These are phyloP conservation scores for Phytophthora ramorum DNA, from an alignment of 352 stramenopile species.

Conservation along the genomic window DNA sequence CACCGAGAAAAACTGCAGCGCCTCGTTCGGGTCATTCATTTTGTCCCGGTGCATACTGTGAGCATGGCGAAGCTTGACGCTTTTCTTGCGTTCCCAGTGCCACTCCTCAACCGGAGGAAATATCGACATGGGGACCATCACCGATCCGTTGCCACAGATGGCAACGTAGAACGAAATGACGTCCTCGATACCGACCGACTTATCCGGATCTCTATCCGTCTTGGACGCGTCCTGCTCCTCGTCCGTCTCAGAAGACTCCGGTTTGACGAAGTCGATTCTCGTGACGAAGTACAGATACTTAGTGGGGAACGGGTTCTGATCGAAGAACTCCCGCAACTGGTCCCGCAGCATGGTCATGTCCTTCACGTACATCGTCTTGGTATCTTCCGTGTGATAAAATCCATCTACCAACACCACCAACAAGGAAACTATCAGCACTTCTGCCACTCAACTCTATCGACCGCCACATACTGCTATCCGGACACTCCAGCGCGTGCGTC, in stretches of 20 bases:
- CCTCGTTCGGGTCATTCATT: slow-evolving; percentile 73
- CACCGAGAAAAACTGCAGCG: slow-evolving; percentile 86
- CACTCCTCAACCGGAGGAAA: slow-evolving; percentile 79
- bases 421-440: not conserved
- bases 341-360: slow-evolving; percentile 74
- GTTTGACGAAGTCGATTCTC: slow-evolving; percentile 79
- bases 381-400: slow-evolving; percentile 70
- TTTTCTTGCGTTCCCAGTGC: slow-evolving; percentile 90
- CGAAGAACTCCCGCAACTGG: slow-evolving; percentile 81
- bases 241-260: slow-evolving; percentile 49
- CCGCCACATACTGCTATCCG: slow-evolving; percentile 54
- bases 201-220: slow-evolving; percentile 15
- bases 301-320: slow-evolving; percentile 80
- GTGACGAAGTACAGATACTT: slow-evolving; percentile 91
- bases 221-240: slow-evolving; percentile 43
- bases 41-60: slow-evolving; percentile 82
- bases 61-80: slow-evolving; percentile 81
- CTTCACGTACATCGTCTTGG: slow-evolving; percentile 70
- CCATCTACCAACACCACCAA: slow-evolving; percentile 37
- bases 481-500: slow-evolving; percentile 64
- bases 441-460: not conserved
- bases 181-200: slow-evolving; percentile 52
- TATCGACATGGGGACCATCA: slow-evolving; percentile 89
- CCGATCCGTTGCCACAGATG: slow-evolving; percentile 84
- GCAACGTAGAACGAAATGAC: slow-evolving; percentile 86